Conservation (phyloP, 2,329 filamentous ascomycete genomes). For the Tolypocladium ovalisporum region DNA sequence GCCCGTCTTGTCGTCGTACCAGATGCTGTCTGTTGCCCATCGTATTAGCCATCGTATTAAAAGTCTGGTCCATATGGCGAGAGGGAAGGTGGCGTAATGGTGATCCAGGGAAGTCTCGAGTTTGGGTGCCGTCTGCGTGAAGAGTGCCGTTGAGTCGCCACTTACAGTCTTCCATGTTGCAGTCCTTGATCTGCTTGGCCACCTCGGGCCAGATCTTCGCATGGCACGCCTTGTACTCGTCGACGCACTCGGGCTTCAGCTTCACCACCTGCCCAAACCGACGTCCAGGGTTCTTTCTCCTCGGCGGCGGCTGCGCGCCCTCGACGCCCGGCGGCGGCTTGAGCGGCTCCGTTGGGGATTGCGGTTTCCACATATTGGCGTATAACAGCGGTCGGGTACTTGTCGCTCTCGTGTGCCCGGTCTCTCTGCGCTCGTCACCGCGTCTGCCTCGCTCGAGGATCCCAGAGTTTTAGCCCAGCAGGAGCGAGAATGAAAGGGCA, state of each 20-base stretch:
- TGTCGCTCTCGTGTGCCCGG: background rate
- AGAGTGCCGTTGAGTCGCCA: conserved; percentile 1
- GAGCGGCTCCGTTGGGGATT: conserved; percentile 7
- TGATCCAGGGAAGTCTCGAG: too few relatives aligned
- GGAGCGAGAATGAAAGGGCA: background rate
- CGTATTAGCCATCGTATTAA: too few relatives aligned
- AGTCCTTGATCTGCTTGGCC: conserved; percentile 62
- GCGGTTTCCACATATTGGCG: conserved; percentile 12
- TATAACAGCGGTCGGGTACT: background rate
- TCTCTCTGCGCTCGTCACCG: background rate
- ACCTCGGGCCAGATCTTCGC: conserved; percentile 70
- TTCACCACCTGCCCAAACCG: conserved; percentile 64
- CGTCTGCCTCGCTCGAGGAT: background rate
- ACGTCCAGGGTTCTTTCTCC: conserved; percentile 30
- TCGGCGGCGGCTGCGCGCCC: conserved; percentile 1
- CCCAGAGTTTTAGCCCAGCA: background rate
- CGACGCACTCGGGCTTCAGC: conserved; percentile 54
- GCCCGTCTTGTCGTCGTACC: conserved; percentile 49
- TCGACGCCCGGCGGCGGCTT: conserved; percentile 1
- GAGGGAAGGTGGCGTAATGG: too few relatives aligned
- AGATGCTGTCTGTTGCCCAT: conserved; percentile 54
- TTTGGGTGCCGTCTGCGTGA: background rate
- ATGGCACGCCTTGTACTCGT: conserved; percentile 65
- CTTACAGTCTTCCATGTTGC: conserved; percentile 63
- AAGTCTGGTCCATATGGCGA: too few relatives aligned